Evolutionary conservation across 106 monocot species (phyloP), one percentile per base, ranked within the genome.

Genomic region (Dioscorea alata): DNA sequence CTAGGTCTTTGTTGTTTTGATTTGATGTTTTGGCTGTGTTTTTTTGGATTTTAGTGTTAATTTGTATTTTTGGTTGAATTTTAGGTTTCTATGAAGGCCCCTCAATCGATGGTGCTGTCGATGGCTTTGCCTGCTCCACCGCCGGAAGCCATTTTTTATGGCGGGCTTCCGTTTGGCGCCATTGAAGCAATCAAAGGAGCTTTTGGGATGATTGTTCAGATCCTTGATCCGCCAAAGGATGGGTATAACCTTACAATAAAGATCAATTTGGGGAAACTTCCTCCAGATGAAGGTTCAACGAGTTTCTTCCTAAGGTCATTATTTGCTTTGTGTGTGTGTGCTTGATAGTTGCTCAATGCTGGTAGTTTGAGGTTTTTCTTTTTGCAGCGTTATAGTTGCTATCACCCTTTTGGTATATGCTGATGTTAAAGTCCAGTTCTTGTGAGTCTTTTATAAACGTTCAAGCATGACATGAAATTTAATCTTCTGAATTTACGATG

Each of bases 201-300:
- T 10, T 99, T 90, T 65, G 93, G 99, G 23, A 16, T 61, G 15
- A 54, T 87, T 57, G 79, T 84, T 34, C 90, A 99, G 64, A 93
- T 99, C 59, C 74, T 93, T 59, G 99, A 99, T 78, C 99, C 99
- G 23, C 99, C 99, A 15, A 99, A 99, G 66, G 99, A 99, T 74
- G 99, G 99, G 19, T 99, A 85, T 74, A 87, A 99, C 66, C 87
- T 99, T 66, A 99, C 99, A 7, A 78, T 99, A 79, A 99, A 90
- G 85, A 83, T 99, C 74, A 88, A 87, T 69, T 64, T 99, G 68
- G 66, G 81, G 48, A 99, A 88, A 42, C 81, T 99, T 58, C 99
- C 99, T 20, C 12, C 74, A 68, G 81, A 99, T 81, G 93, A 99
- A 99, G 99, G 99, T 99, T 61, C 90, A 81, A 71, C 74, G 77